Conservation (phyloP, 768 basidiomycete species). For the Tricholoma matsutake region DNA sequence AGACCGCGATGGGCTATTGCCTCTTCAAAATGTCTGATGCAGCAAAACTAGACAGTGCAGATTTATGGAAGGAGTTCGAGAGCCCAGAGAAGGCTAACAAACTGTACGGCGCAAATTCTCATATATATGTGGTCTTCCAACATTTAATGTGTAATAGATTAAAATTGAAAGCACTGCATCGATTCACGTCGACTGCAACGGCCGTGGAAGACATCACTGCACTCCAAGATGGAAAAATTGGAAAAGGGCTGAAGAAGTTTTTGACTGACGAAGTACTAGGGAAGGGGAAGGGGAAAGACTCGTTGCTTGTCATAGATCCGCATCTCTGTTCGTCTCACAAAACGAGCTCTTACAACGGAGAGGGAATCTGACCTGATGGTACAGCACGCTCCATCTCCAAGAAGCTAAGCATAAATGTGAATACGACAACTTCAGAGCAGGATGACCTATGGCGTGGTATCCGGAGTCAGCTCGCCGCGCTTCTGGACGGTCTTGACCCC, state of each 20-base stretch:
- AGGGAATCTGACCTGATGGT: constrained; percentile 1
- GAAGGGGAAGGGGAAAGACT: constrained; percentile 90
- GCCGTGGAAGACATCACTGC: constrained; percentile 97
- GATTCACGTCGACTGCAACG: constrained; percentile 92
- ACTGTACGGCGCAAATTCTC: constrained; percentile 56
- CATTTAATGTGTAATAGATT: constrained; percentile 47
- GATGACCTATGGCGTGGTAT: constrained; percentile 95
- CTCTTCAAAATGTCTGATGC: constrained; percentile 94
- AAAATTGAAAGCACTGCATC: constrained; percentile 92
- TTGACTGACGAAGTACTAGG: constrained; percentile 80
- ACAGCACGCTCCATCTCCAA: constrained; percentile 85
- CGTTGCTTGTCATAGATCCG: constrained; percentile 81
- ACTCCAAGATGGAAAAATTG: constrained; percentile 88
- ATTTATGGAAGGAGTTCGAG: constrained; percentile 91
- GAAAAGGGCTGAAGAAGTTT: constrained; percentile 92
- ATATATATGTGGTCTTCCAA: constrained; percentile 6
- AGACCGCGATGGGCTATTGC: constrained; percentile 95
- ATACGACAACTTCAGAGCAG: constrained; percentile 49
- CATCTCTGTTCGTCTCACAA: constrained; percentile 67
- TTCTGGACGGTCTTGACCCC: constrained; percentile 89
- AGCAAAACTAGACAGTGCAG: constrained; percentile 80
- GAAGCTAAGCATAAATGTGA: constrained; percentile 90
- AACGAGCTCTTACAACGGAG: constrained; percentile 1
- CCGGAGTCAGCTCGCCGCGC: constrained; percentile 77
- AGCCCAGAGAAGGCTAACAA: constrained; percentile 89